Conservation (phyloP, 2,329 filamentous ascomycete species). For the Penicillium sp. region DNA sequence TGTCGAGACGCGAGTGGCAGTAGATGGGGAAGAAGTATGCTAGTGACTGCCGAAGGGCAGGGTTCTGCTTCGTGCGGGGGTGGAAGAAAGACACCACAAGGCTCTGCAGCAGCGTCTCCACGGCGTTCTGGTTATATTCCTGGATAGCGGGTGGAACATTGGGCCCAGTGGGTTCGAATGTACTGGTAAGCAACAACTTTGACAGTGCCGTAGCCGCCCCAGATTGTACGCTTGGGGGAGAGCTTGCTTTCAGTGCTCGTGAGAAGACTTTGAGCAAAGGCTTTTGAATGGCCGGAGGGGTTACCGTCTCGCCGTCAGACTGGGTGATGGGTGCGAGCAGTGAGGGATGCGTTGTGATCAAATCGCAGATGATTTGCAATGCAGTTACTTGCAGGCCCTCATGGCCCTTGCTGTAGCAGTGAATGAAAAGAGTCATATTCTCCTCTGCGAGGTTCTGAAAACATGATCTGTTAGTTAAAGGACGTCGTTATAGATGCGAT, state of each 20-base stretch:
- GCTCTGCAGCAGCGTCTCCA: constrained; percentile 72
- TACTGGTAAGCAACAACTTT: constrained; percentile 77
- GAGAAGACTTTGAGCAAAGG: constrained; percentile 80
- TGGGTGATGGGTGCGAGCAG: constrained; percentile 59
- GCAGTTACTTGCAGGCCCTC: constrained; percentile 84
- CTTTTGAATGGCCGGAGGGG: constrained; percentile 48
- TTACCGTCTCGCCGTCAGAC: constrained; percentile 48
- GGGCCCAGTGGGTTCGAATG: constrained; percentile 51
- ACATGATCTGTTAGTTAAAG: constrained; percentile 12
- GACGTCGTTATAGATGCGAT: background rate
- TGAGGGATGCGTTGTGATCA: constrained; percentile 81
- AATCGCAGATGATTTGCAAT: constrained; percentile 86
- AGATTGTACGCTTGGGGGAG: constrained; percentile 69
- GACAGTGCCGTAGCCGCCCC: constrained; percentile 75
- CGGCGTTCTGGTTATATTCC: constrained; percentile 52
- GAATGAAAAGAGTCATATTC: constrained; percentile 87
- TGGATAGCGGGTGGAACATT: constrained; percentile 53
- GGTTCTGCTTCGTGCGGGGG: constrained; percentile 72
- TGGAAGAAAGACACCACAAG: constrained; percentile 87
- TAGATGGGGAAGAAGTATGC: constrained; percentile 95
- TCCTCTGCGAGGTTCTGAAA: constrained; percentile 74
- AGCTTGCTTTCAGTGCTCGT: constrained; percentile 69
- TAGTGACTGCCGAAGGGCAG: constrained; percentile 76
- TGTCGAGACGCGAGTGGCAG: constrained; percentile 76
- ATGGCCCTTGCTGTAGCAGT: constrained; percentile 92